A percentile compares a stretch with the other conserved stretches of the same genome.
Evolutionary conservation across 257 asterid genomes (phyloP).

Genomic region (Fraxinus excelsior): DNA sequence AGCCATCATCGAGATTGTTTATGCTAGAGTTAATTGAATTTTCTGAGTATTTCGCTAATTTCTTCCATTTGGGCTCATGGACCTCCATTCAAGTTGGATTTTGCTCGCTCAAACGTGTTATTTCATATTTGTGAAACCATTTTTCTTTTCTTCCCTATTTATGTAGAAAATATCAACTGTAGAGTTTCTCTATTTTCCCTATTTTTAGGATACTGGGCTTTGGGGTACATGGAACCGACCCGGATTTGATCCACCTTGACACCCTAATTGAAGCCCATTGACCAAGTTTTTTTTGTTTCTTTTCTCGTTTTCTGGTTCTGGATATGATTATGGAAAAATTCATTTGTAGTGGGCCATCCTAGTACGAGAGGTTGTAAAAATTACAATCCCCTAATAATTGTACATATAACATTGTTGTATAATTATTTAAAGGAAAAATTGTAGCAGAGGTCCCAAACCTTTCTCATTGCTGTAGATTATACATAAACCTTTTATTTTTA

Average conservation of each 20-base stretch:
- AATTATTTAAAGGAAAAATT: too few relatives aligned
- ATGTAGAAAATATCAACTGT: not conserved
- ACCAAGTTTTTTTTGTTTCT: not conserved
- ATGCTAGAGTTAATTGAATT: slow-evolving; percentile 31
- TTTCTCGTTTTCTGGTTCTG: too few relatives aligned
- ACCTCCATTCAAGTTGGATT: slow-evolving; percentile 38
- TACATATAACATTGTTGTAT: too few relatives aligned
- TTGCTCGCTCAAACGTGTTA: not conserved
- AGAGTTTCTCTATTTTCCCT: not conserved
- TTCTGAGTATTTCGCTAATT: slow-evolving; percentile 26
- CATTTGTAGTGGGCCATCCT: too few relatives aligned
- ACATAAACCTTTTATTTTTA: too few relatives aligned
- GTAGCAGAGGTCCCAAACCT: too few relatives aligned
- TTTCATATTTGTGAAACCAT: not conserved
- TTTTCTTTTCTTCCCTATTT: not conserved
- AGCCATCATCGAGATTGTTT: slow-evolving; percentile 87
- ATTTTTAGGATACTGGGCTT: not conserved
- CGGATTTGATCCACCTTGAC: not conserved
- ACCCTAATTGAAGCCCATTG: not conserved
- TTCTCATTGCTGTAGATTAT: too few relatives aligned
- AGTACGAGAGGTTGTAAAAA: too few relatives aligned
- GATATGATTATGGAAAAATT: too few relatives aligned
- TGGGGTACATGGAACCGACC: not conserved
- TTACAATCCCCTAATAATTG: too few relatives aligned
- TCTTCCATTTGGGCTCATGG: slow-evolving; percentile 38